A percentile compares a stretch with the other conserved stretches of the same genome.
phyloP scores from a whole-genome alignment of 352 stramenopile species.

The Phytophthora ramorum region DNA sequence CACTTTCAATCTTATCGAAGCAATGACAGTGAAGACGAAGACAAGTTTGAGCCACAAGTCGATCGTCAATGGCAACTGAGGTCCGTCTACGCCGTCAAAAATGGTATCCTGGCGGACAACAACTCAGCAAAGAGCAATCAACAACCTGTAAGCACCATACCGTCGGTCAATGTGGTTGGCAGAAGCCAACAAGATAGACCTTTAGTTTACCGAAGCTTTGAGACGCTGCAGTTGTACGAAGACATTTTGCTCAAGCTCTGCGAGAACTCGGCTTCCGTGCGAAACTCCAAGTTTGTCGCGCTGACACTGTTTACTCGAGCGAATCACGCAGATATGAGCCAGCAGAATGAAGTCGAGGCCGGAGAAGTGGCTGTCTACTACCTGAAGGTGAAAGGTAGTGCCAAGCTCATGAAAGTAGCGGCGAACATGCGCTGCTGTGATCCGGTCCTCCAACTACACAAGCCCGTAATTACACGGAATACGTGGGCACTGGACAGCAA shows the following conservation, averaged over 20 bases:
- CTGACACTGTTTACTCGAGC: constrained; percentile 56
- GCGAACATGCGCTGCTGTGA: constrained; percentile 73
- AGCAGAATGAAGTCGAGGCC: constrained; percentile 25
- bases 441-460: constrained; percentile 57
- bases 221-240: constrained; percentile 49
- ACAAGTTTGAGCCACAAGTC: constrained; percentile 16
- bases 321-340: constrained; percentile 12
- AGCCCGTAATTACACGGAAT: constrained; percentile 60
- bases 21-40: constrained; percentile 29
- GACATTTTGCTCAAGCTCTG: constrained; percentile 69
- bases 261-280: constrained; percentile 45
- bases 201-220: constrained; percentile 38
- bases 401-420: constrained; percentile 65
- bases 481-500: constrained; percentile 35
- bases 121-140: constrained; percentile 39
- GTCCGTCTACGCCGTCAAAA: constrained; percentile 24
- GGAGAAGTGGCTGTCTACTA: constrained; percentile 37
- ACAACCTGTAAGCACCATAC: constrained; percentile 14
- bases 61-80: background rate
- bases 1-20: constrained; percentile 1
- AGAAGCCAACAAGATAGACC: constrained; percentile 23
- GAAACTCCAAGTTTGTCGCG: constrained; percentile 62
- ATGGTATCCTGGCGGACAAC: constrained; percentile 20
- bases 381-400: constrained; percentile 51
- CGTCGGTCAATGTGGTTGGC: background rate